Evolutionary conservation across 1,139 yeast species (phyloP), one percentile per base, ranked within the genome.

Genomic region (Pichia sp.): DNA sequence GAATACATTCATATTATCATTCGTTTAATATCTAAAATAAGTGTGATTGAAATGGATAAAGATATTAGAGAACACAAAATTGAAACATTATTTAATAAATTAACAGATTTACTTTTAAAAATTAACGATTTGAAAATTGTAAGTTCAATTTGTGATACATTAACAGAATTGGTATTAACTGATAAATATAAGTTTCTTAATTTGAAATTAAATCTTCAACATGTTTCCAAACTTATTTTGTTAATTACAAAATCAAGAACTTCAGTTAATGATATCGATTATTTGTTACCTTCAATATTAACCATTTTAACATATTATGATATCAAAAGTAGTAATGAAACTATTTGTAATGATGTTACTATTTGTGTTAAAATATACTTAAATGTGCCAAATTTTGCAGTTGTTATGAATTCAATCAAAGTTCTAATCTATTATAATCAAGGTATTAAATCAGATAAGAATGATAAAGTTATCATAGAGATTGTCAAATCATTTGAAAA

Each of bases 381-480:
- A 2, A 26, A 20, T 2, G 37, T 32, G 11, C 25, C 36, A 1
- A 34, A 43, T 24, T 29, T 47, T 26, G 25, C 49, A 13, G 37
- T 47, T 16, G 40, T 45, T 4, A 27, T 50, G 38, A 47, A 45
- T 32, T 30, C 51, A 9, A 40, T 47, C 7, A 50, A 50, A 39
- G 45, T 48, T 26, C n/a, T 45, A 8, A 40, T 50, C 12, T 38
- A 40, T 26, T 47, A 18, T 37, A 12, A 45, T 2, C 23, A 32
- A 13, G 46, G 40, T 6, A 15, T 35, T 15, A 8, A 23, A 2
- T 30, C 11, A 9, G n/a, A n/a, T n/a, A n/a, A n/a, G n/a, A 20
- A 6, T 7, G 35, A 36, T 15, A 39, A 30, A 16, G 34, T 26
- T 5, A n/a, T 26, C 4, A 20, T 29, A n/a, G 46, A 45, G 11